Conservation (phyloP, 164 flowering plant genomes). For the Kalanchoe fedtschenkoi region DNA sequence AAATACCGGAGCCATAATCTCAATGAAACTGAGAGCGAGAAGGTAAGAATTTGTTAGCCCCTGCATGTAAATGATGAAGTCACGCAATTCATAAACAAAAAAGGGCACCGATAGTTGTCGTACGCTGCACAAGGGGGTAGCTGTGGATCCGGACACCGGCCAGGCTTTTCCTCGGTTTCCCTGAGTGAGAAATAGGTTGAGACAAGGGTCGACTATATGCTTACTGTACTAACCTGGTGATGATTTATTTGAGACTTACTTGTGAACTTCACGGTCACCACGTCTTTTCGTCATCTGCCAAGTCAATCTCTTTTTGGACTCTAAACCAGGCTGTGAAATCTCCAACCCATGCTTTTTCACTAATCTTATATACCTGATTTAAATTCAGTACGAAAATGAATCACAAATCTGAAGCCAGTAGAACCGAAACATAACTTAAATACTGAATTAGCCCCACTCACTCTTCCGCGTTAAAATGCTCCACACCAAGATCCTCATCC, state of each 20-base stretch:
- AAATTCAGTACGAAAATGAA: conserved; percentile 1
- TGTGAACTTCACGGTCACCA: conserved; percentile 79
- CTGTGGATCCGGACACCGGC: conserved; percentile 72
- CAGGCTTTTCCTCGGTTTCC: conserved; percentile 59
- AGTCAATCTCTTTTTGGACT: conserved; percentile 46
- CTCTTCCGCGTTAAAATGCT: conserved; percentile 85
- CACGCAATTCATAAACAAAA: neutral
- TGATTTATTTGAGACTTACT: conserved; percentile 31
- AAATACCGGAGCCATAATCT: conserved; percentile 78
- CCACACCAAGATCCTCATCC: conserved; percentile 98
- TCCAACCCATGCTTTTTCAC: conserved; percentile 84
- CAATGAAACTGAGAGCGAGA: conserved; percentile 49
- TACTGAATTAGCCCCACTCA: conserved; percentile 23
- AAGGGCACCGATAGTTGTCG: conserved; percentile 17
- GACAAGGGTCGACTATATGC: neutral
- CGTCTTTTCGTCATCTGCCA: conserved; percentile 94
- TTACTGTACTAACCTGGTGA: neutral
- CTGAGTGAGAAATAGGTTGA: conserved; percentile 23
- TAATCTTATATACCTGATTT: conserved; percentile 54
- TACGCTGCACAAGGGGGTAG: conserved; percentile 98
- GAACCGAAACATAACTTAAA: neutral
- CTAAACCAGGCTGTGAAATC: conserved; percentile 91
- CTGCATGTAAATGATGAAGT: neutral
- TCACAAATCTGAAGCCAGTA: neutral
- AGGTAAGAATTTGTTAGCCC: neutral